Evolutionary conservation across 208 protist genomes (phyloP).

Genomic region (Leptomonas pyrrhocoris): DNA sequence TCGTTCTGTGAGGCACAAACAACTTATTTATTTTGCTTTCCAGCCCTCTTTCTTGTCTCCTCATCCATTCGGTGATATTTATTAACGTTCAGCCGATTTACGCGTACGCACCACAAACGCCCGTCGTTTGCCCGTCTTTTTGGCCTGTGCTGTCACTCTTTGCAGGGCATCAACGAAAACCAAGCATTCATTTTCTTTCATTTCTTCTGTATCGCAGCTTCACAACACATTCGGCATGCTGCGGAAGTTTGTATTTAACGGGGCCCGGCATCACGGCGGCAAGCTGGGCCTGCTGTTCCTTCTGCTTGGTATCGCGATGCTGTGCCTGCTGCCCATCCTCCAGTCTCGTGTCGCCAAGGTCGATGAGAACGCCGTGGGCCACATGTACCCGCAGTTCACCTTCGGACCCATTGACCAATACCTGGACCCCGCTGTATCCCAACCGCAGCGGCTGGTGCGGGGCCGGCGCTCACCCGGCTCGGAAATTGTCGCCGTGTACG

Average conservation of each 20-base stretch:
- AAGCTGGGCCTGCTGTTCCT: constrained; percentile 50
- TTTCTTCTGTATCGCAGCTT: neutral
- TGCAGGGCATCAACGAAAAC: no score
- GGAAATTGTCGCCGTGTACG: constrained; percentile 69
- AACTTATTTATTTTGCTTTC: no score
- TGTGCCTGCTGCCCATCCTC: constrained; percentile 41
- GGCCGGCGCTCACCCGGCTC: constrained; percentile 66
- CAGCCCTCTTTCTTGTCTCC: no score
- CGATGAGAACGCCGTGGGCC: constrained; percentile 66
- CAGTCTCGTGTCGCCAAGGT: constrained; percentile 37
- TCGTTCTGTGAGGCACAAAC: no score
- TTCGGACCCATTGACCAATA: neutral
- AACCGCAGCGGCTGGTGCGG: constrained; percentile 47
- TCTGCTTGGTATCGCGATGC: constrained; percentile 41
- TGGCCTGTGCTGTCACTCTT: no score
- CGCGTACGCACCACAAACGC: no score
- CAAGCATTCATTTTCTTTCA: neutral
- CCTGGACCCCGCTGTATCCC: constrained; percentile 25
- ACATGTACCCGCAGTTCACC: constrained; percentile 19
- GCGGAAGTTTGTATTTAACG: constrained; percentile 18
- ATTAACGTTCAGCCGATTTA: no score
- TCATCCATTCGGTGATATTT: no score
- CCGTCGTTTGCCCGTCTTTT: no score
- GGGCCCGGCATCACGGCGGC: constrained; percentile 39
- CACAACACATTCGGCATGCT: constrained; percentile 27